Base-by-base conservation (phyloP, 1,284 basidiomycete species). In the Ganoderma multipileum region DNA sequence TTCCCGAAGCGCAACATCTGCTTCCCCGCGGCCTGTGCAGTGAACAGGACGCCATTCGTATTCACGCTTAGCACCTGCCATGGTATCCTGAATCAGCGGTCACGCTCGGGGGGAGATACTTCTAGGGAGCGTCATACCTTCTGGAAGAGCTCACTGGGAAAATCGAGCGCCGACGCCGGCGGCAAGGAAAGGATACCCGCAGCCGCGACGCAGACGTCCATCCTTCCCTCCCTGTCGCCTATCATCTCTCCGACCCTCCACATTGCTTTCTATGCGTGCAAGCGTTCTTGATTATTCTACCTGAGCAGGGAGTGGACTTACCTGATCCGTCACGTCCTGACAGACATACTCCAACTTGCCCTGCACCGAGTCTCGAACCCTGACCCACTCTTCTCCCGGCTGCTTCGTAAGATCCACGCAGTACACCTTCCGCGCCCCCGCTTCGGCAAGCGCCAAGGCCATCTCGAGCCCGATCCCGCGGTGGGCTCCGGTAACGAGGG, bases 391-490 rank as follows among this genome's bases (percentile, higher is more conserved):
- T 2, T 86, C 84, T 2, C 87, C 88, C 0, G 95, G 91, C 60
- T 82, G 79, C 61, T 82, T 74, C 3, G 91, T 87, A 6, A 95
- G 81, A 78, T 96, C 95, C 39, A 95, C 79, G 74, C 91, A 94
- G 77, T 93, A 93, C 0, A 96, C 88, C 2, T 81, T 87, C 11
- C 90, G 84, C 5, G 93, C 91, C 58, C 93, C 94, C 3, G 89
- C 89, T 80, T 96, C 94, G 38, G 89, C 87, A 33, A 94, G 81
- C 2, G 90, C 87, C 83, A 55, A 18, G 5, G 52, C 92, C 87
- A 93, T 91, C 79, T 94, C 93, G 41, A 96, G 85, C 3, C 95
- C 94, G 9, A 96, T 85, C 2, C 94, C 94, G 61, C 94, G 85
- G 74, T 92, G 93, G 2, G 85, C 94, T 8, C 93, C 93, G 0